Evolutionary conservation across 2,329 filamentous ascomycete genomes (phyloP), one percentile per base, ranked within the genome.

Genomic region (Samsoniella hepiali): DNA sequence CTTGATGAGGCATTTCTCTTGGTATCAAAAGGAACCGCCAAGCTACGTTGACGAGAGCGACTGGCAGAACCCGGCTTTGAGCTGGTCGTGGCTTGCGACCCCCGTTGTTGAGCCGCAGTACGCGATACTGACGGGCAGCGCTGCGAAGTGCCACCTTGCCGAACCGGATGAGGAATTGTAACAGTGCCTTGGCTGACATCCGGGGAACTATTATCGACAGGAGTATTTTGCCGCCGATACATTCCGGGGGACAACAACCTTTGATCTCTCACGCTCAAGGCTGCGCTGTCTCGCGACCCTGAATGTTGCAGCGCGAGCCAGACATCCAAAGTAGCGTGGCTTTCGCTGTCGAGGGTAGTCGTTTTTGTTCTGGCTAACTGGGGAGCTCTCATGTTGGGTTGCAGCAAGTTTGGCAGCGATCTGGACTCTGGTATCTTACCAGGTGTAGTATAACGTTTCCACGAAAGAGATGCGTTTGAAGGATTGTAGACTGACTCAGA

Each of bases 251-350:
- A 51, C 17, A 15, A n/a, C 27, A 49, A 5, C 27, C 15, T 40
- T 22, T 8, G 29, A n/a, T 54, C 17, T 5, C 27, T 15, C 6
- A 29, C 3, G 9, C 45, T n/a, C 50, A 34, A 34, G 0, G 63
- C 62, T 6, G 72, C 72, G 56, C 67, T 70, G 38, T 72, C 70
- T 62, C 69, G 65, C 3, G 72, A 70, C 49, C 68, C 67, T 27
- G 76, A 64, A 8, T 69, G 67, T 62, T 77, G 75, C 8, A 74
- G 70, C 40, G 73, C 73, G n/a, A 77, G 71, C 75, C 75, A 77
- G 29, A 76, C 69, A 6, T 72, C 70, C 57, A 77, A 69, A 8
- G 71, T 68, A n/a, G 75, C 75, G 53, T 74, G 72, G 13, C 71
- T 71, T 44, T 77, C 75, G 9, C 60, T 66, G 32, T 49, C 59